Evolutionary conservation across 495 filamentous ascomycete genomes (phyloP).

Genomic region (Hypomontagnella submonticulosa): DNA sequence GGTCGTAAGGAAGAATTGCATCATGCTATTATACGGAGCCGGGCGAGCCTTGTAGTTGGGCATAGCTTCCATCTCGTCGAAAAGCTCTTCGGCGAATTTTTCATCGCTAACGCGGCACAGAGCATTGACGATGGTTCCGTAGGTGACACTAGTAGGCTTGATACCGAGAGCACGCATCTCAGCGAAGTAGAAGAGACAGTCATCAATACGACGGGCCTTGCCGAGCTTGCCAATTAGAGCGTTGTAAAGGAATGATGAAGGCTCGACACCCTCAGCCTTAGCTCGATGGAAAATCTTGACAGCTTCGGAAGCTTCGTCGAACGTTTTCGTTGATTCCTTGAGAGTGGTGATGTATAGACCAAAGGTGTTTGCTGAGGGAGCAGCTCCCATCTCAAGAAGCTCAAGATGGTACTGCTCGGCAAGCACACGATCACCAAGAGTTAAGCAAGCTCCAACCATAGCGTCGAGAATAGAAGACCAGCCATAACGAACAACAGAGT

Average conservation of each 20-base stretch:
- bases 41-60: constrained; percentile 98
- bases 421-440: constrained; percentile 77
- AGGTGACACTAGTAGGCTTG: constrained; percentile 95
- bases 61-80: constrained; percentile 99
- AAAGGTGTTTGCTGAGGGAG: constrained; percentile 96
- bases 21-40: constrained; percentile 97
- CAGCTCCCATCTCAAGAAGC: constrained; percentile 83
- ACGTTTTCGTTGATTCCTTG: constrained; percentile 95
- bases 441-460: constrained; percentile 94
- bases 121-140: constrained; percentile 97
- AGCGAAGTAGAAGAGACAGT: constrained; percentile 96
- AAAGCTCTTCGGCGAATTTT: constrained; percentile 96
- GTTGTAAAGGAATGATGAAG: constrained; percentile 97
- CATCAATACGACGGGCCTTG: constrained; percentile 96
- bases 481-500: constrained; percentile 86
- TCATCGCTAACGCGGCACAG: constrained; percentile 97
- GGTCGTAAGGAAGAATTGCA: constrained; percentile 98
- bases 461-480: constrained; percentile 95
- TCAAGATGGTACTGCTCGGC: constrained; percentile 91
- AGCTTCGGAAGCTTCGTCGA: constrained; percentile 95
- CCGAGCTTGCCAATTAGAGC: constrained; percentile 98
- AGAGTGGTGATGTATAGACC: constrained; percentile 98
- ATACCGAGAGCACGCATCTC: constrained; percentile 95
- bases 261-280: constrained; percentile 92
- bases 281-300: constrained; percentile 96